Evolutionary conservation across 192 early-diverging fungal genomes (phyloP), one percentile per base, ranked within the genome.

Genomic region (Gryganskiella cystojenkinii): DNA sequence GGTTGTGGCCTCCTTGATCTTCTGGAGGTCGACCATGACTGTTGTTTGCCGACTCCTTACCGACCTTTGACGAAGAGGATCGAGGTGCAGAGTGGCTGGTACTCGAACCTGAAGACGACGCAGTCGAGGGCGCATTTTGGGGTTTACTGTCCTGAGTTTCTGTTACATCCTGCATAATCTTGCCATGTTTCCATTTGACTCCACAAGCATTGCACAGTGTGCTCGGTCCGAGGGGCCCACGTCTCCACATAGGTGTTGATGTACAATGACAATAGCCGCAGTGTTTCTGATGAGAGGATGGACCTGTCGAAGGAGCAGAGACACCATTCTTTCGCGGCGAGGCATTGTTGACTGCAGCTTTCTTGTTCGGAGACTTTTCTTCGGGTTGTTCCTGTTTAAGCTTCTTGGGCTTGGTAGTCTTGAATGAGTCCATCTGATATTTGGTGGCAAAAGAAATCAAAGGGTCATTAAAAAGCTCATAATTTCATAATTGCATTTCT

Each of bases 171-270:
- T 74, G 61, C 44, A 91, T 51, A 30, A 93, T 91, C 61, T 93
- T 94, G 52, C 93, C 93, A 54, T 90, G 84, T 55, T 92, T 92
- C 92, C 92, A 94, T 61, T 92, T 92, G 13, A 94, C 92, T 11
- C 92, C 92, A 61, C 92, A 94, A 1, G 91, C 91, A 70, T 94
- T 94, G 61, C 92, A 94, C 5, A 94, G 80, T 1, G 92, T 94
- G 5, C 67, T 62, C 28, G 56, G 52, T 9, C 92, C 92, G 20
- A 84, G 71, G 0, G 92, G 92, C 3, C 92, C 92, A 33, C 92
- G 85, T 25, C 92, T 84, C 92, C 92, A 93, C 82, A 93, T 93
- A 11, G 92, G 92, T 7, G 92, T 93, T 13, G 84, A 84, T 37
- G 80, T 88, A 44, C 86, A 87, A 14, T 82, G 76, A 62, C 92